Evolutionary conservation across 2,329 filamentous ascomycete genomes (phyloP), one percentile per base, ranked within the genome.

Genomic region (Escovopsis sp.): DNA sequence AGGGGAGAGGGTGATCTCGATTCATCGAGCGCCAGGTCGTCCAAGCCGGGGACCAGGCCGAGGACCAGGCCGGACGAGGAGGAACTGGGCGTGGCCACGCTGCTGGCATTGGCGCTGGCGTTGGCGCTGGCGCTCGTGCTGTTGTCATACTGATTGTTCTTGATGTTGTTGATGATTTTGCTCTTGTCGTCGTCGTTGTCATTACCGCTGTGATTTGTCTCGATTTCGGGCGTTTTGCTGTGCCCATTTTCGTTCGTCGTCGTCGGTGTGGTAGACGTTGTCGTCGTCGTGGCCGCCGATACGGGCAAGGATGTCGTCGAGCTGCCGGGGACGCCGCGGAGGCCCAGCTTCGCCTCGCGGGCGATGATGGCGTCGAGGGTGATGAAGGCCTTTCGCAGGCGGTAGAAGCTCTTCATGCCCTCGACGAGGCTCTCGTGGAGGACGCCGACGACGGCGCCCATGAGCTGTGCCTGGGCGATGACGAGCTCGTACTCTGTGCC

Each of bases 371-470:
- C 68, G 48, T 94, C 81, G 4, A 98, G 64, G 0, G 85, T 79
- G 27, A 85, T 62, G 49, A 82, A 96, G 0, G 88, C 88, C 53
- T 92, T 93, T 41, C 88, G 70, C 46, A 96, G 59, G 57, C 90
- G 93, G 52, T 93, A 92, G 50, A 96, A 96, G 5, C 85, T 85
- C 57, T 79, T 85, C 54, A 96, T 72, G 13, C 77, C 85, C 54
- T 96, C 90, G 0, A 87, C 88, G 47, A 96, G 60, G 52, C 83
- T 94, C 61, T 96, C 90, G 45, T 92, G 92, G 47, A 96, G 62
- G 13, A 96, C 83, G 1, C 76, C 84, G 1, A 94, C 76, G 1
- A 98, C 79, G 1, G 87, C 87, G 38, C 74, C 72, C 79, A 94
- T 93, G 42, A 94, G 66, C 56, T 94, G 84, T 2, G 84, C 73